Base-by-base conservation (phyloP, 176 grass and related monocot genomes). In the Cocos nucifera region DNA sequence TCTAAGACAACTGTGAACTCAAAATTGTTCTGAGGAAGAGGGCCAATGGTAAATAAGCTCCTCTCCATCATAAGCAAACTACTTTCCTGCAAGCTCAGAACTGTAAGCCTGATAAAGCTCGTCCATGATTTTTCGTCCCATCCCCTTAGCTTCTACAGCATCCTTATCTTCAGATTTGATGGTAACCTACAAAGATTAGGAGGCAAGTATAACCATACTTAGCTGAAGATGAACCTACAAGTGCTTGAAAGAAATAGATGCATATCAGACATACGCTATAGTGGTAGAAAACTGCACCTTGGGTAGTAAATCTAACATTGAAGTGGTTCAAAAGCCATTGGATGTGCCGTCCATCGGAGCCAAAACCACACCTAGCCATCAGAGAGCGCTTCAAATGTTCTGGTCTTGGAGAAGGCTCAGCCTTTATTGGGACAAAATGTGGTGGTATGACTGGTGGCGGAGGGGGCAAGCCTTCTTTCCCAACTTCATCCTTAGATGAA, bases 21-120 rank as follows among this genome's bases (percentile, higher is more conserved):
- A 8, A 90, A 95, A 59, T 81, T 89, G 29, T 87, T 90, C 67
- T 87, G 91, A 63, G 83, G 86, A 52, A 95, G 71, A 70, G 83
- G 74, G 2, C 86, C 91, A 39, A 90, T 76, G 55, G 86, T 90
- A 71, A 95, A 95, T 67, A 95, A 64, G 56, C 72, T 90, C 90
- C 52, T 89, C 86, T 25, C 91, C 91, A 77, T 95, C 91, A 44
- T 87, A 95, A 30, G 80, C 91, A 79, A 95, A 90, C 27, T 81
- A 70, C 68, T 95, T 95, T 50, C 83, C 83, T 18, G 57, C 74
- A 83, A 95, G 74, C 55, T 95, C 90, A 65, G 80, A 84, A 70
- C 79, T 64, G 19, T 95, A 95, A 60, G 78, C 86, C 51, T 89
- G 82, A 61, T 83, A 64, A 53, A 95, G 35, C 62, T 84, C 89